Conservation (phyloP, 2,329 filamentous ascomycete species). For the Akanthomyces dipterigenus region DNA sequence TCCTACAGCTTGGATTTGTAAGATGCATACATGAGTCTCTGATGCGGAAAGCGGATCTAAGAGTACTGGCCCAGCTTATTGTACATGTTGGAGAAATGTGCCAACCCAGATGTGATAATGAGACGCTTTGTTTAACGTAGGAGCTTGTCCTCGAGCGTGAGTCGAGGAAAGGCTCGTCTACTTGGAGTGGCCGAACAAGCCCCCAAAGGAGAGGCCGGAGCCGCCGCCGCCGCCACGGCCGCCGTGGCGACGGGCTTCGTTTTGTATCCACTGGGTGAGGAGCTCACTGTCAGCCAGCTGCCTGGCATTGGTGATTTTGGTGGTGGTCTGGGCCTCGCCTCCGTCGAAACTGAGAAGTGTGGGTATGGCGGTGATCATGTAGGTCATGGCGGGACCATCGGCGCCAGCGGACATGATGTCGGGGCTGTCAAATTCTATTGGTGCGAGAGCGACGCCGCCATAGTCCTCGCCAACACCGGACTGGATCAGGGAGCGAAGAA, state of each 20-base stretch:
- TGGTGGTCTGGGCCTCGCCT: constrained; percentile 43
- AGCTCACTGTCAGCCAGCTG: constrained; percentile 43
- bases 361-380: constrained; percentile 53
- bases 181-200: constrained; percentile 31
- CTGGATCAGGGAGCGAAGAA: constrained; percentile 42
- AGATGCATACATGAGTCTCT: too few species aligned
- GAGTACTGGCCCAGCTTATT: too few species aligned
- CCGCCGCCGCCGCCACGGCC: constrained; percentile 37
- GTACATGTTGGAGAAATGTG: too few species aligned
- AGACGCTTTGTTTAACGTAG: too few species aligned
- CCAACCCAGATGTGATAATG: too few species aligned
- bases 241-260: constrained; percentile 41
- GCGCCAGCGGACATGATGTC: constrained; percentile 42
- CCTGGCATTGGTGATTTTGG: constrained; percentile 43
- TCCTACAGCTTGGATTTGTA: too few species aligned
- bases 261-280: constrained; percentile 47
- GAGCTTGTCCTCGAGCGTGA: too few species aligned
- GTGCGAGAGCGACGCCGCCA: constrained; percentile 48
- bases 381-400: constrained; percentile 40
- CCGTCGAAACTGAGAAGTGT: constrained; percentile 52
- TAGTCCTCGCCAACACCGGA: constrained; percentile 47
- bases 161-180: neutral
- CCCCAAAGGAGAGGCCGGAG: constrained; percentile 30
- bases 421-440: constrained; percentile 50
- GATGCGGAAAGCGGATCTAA: too few species aligned